phyloP scores from a whole-genome alignment of 2,329 filamentous ascomycete genomes.

The Ceratocystis cubensis region DNA sequence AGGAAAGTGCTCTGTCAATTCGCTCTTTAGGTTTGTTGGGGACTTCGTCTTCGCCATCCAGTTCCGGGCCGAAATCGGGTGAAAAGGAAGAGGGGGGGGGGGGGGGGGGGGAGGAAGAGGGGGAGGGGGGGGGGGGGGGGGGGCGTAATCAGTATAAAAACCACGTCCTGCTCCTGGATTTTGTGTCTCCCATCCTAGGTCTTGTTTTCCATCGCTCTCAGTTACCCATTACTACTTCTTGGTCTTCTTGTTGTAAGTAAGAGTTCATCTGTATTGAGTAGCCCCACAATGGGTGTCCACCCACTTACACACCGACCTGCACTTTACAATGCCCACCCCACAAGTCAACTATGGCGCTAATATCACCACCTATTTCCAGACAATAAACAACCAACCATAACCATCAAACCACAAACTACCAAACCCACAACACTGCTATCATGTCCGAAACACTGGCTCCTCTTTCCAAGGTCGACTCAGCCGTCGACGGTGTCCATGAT shows the following conservation, averaged over 20 bases:
- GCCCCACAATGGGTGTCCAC: background rate
- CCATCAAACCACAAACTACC: background rate
- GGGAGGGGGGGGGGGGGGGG: background rate
- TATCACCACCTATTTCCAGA: background rate
- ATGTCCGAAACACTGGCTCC: slow-evolving; percentile 36
- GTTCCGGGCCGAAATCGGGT: no score
- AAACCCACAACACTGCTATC: slow-evolving; percentile 23
- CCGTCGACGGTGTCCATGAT: slow-evolving; percentile 56
- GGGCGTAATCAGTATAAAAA: slow-evolving; percentile 4
- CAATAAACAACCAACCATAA: background rate
- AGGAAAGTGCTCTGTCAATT: no score
- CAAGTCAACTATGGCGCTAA: background rate
- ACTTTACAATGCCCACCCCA: background rate
- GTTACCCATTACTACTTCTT: background rate
- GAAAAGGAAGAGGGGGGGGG: no score
- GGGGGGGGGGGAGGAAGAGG: no score
- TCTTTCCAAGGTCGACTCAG: slow-evolving; percentile 82
- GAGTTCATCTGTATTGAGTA: background rate
- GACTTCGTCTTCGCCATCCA: no score
- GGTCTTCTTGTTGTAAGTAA: background rate
- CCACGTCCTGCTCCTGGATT: background rate
- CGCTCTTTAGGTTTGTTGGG: no score
- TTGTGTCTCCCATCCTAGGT: background rate
- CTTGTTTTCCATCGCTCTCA: background rate
- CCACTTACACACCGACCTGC: slow-evolving; percentile 1